phyloP scores from a whole-genome alignment of 2,329 filamentous ascomycete species.

The Neophaeococcomyces aloes region DNA sequence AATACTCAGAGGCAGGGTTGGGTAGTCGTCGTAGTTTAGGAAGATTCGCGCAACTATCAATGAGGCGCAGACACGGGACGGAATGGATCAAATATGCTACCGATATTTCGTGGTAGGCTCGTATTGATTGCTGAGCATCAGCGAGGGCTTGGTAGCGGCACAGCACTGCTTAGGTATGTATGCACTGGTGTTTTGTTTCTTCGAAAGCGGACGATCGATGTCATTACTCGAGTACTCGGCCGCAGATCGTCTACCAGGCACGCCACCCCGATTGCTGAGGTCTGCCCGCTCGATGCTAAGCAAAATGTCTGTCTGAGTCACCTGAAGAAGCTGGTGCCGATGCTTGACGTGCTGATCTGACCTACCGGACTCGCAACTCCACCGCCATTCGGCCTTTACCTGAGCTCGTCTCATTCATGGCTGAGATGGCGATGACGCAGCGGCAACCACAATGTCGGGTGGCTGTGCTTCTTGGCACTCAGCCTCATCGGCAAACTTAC shows the following conservation, averaged over 20 bases:
- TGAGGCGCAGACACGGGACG: conserved; percentile 5
- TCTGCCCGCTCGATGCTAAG: too few relatives aligned
- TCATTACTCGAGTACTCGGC: conserved; percentile 1
- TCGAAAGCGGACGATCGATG: not conserved
- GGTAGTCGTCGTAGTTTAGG: not conserved
- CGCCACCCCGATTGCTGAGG: not conserved
- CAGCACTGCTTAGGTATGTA: not conserved
- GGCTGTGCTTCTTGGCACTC: too few relatives aligned
- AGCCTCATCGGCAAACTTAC: too few relatives aligned
- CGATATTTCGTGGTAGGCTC: not conserved
- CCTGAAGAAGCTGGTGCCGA: too few relatives aligned
- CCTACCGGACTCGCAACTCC: too few relatives aligned
- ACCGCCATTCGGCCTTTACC: too few relatives aligned
- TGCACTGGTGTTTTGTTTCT: too few relatives aligned
- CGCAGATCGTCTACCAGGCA: not conserved
- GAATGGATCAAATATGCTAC: not conserved
- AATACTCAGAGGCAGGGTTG: not conserved
- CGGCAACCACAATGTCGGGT: too few relatives aligned
- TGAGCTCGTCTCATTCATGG: too few relatives aligned
- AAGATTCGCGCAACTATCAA: not conserved
- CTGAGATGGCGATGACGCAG: too few relatives aligned
- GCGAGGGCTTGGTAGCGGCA: not conserved
- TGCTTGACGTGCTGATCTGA: too few relatives aligned
- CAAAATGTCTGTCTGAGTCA: too few relatives aligned
- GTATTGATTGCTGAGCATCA: not conserved